Percentiles rank a stretch among this genome's conserved stretches.
Conservation (phyloP, 441 rosid genomes). For the Dalechampia spathulata region DNA sequence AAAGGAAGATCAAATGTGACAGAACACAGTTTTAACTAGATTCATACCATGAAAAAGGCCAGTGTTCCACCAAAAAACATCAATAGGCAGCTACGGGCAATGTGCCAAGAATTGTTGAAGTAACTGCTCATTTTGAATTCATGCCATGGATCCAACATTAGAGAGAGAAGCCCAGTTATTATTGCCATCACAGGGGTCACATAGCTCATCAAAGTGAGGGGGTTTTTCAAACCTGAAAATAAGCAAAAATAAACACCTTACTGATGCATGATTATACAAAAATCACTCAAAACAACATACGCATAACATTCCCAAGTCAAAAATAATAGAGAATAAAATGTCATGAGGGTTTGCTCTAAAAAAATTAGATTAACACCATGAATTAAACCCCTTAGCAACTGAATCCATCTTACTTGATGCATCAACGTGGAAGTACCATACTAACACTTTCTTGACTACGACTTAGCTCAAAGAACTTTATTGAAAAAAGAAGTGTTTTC, state of each 20-base stretch:
- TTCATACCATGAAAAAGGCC: slow-evolving; percentile 87
- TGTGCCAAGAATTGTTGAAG: slow-evolving; percentile 69
- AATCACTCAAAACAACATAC: background rate
- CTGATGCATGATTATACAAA: background rate
- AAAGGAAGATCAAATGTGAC: background rate
- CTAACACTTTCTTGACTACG: background rate
- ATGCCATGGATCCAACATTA: slow-evolving; percentile 88
- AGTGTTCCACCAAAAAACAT: slow-evolving; percentile 95
- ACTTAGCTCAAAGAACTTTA: slow-evolving; percentile 4
- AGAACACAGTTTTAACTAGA: slow-evolving; percentile 6
- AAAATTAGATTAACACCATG: background rate
- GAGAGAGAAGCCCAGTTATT: slow-evolving; percentile 72
- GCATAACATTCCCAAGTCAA: background rate
- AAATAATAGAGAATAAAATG: background rate
- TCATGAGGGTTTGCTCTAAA: background rate
- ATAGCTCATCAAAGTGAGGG: slow-evolving; percentile 76
- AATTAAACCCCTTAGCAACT: background rate
- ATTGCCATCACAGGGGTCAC: slow-evolving; percentile 90
- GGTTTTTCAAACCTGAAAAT: slow-evolving; percentile 80
- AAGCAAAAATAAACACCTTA: slow-evolving; percentile 13
- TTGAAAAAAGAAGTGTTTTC: background rate
- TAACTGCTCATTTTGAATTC: slow-evolving; percentile 64
- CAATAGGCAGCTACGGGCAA: slow-evolving; percentile 76
- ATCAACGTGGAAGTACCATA: too few relatives aligned
- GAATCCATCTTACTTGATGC: too few relatives aligned